Conservation (phyloP, 2,329 filamentous ascomycete species). For the Botrytis porri region DNA sequence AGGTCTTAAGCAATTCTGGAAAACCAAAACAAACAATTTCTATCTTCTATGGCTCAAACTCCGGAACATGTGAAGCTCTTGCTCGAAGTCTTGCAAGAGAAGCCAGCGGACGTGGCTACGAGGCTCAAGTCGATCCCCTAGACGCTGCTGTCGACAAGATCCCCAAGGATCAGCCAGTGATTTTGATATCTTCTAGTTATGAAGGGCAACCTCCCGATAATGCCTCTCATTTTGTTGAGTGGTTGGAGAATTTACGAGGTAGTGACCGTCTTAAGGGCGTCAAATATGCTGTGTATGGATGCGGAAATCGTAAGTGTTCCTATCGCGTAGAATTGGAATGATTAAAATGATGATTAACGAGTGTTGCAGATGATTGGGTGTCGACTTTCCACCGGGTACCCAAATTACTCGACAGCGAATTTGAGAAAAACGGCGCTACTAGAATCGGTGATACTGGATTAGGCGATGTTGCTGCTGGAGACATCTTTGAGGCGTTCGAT, state of each 20-base stretch:
- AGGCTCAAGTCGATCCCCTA: slow-evolving; percentile 50
- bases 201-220: slow-evolving; percentile 74
- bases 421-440: slow-evolving; percentile 22
- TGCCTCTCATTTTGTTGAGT: slow-evolving; percentile 63
- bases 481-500: slow-evolving; percentile 68
- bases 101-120: slow-evolving; percentile 58
- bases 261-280: slow-evolving; percentile 51
- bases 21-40: slow-evolving; percentile 44
- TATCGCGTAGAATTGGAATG: slow-evolving; percentile 25
- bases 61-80: slow-evolving; percentile 70
- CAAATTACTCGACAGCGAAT: slow-evolving; percentile 52
- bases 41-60: slow-evolving; percentile 73
- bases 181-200: slow-evolving; percentile 69
- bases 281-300: slow-evolving; percentile 68
- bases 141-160: slow-evolving; percentile 61
- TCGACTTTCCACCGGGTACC: slow-evolving; percentile 67
- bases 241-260: slow-evolving; percentile 49
- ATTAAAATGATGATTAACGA: slow-evolving; percentile 28
- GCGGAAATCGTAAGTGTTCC: slow-evolving; percentile 48
- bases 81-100: slow-evolving; percentile 60
- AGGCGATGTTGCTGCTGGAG: slow-evolving; percentile 38
- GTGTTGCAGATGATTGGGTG: slow-evolving; percentile 47
- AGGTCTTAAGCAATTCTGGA: background rate
- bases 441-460: slow-evolving; percentile 7
- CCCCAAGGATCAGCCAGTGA: slow-evolving; percentile 57